These are phyloP conservation scores for Camelina laxa DNA, from an alignment of 345 rosid genomes.

Conservation along the genomic window DNA sequence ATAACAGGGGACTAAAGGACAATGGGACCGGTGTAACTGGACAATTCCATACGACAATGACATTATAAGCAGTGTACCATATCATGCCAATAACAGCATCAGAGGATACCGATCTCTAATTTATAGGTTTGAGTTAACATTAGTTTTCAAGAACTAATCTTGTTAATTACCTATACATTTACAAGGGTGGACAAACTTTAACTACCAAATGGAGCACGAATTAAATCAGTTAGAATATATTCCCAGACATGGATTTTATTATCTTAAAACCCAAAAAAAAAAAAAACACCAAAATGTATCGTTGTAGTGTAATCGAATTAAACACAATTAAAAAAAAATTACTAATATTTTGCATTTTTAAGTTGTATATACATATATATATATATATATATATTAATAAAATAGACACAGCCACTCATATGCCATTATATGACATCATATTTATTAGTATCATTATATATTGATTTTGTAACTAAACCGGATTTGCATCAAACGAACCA, in stretches of 20 bases:
- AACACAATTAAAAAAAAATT: background rate
- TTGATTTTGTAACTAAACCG: background rate
- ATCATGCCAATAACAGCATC: slow-evolving; percentile 24
- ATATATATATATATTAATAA: too few species aligned
- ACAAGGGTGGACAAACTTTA: background rate
- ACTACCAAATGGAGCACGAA: background rate
- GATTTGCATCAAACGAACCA: background rate
- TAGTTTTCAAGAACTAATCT: background rate
- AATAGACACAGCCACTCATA: too few species aligned
- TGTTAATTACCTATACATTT: background rate
- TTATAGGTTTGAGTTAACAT: slow-evolving; percentile 22
- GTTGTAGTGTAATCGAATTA: background rate
- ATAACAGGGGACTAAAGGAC: slow-evolving; percentile 31
- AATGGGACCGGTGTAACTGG: slow-evolving; percentile 30
- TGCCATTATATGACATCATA: too few species aligned
- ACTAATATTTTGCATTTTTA: background rate
- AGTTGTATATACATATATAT: background rate
- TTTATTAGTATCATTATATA: background rate
- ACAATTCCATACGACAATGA: slow-evolving; percentile 11
- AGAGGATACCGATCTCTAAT: slow-evolving; percentile 31
- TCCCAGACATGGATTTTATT: background rate
- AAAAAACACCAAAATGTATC: background rate
- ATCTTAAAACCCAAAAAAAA: background rate
- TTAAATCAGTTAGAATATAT: background rate
- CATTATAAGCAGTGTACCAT: slow-evolving; percentile 21